Percentiles rank a stretch among this genome's conserved stretches.
Evolutionary conservation across 2,329 filamentous ascomycete genomes (phyloP).

Genomic region (Epichloe coenophiala): DNA sequence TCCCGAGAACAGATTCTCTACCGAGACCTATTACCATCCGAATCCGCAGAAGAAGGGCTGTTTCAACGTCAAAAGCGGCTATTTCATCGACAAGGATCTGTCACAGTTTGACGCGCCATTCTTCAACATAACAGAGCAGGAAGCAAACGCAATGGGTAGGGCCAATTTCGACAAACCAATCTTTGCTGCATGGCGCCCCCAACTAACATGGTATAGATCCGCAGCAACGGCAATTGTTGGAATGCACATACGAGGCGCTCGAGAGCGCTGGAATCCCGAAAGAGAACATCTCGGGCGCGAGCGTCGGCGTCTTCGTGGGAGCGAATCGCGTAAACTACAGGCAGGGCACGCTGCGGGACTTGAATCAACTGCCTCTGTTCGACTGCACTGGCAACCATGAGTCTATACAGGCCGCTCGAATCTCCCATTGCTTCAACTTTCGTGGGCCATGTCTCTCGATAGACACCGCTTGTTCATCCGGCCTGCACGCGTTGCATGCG

Average conservation of each 20-base stretch:
- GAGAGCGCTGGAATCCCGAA: slow-evolving; percentile 38
- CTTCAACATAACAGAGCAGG: slow-evolving; percentile 35
- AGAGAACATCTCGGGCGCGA: slow-evolving; percentile 30
- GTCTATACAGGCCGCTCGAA: slow-evolving; percentile 39
- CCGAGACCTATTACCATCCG: slow-evolving; percentile 26
- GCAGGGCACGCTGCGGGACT: slow-evolving; percentile 27
- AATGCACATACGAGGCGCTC: slow-evolving; percentile 39
- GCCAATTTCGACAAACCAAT: accelerated
- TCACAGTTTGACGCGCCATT: slow-evolving; percentile 37
- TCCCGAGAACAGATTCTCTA: not conserved
- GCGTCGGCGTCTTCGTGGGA: slow-evolving; percentile 37
- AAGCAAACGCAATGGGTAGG: slow-evolving; percentile 31
- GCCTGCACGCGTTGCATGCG: slow-evolving; percentile 34
- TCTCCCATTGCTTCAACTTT: slow-evolving; percentile 42
- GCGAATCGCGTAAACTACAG: slow-evolving; percentile 25
- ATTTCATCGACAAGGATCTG: slow-evolving; percentile 34
- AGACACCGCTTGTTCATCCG: slow-evolving; percentile 40
- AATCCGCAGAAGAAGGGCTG: slow-evolving; percentile 26
- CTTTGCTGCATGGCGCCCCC: too few relatives aligned
- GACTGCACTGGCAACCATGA: slow-evolving; percentile 36
- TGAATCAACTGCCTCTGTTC: slow-evolving; percentile 35
- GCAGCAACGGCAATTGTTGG: slow-evolving; percentile 37
- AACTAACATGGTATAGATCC: slow-evolving; percentile 23
- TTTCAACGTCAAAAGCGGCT: slow-evolving; percentile 21
- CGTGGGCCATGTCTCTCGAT: slow-evolving; percentile 37